phyloP scores from a whole-genome alignment of 225 moss, liverwort and hornwort genomes.

The Bryum argenteum region DNA sequence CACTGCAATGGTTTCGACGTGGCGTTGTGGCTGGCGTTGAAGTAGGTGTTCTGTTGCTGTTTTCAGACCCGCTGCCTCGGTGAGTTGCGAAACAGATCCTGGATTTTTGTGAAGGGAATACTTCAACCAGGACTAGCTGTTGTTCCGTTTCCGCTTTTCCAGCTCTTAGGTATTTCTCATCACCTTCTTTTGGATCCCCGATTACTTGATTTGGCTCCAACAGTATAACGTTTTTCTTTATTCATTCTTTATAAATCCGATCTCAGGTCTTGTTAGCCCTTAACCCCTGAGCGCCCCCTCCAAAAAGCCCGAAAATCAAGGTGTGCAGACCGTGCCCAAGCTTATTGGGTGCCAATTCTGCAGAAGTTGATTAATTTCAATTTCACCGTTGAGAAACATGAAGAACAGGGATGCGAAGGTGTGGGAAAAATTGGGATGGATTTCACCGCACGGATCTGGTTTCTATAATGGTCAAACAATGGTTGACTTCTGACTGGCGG shows the following conservation, averaged over 20 bases:
- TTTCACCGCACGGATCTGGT: no score
- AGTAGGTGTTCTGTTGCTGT: slow-evolving; percentile 55
- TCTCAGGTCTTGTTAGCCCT: not conserved
- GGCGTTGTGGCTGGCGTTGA: slow-evolving; percentile 61
- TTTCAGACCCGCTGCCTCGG: slow-evolving; percentile 64
- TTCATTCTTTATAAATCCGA: no score
- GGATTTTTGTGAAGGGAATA: slow-evolving; percentile 47
- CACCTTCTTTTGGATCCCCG: not conserved
- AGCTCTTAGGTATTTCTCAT: slow-evolving; percentile 66
- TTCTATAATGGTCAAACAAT: no score
- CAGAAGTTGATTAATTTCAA: no score
- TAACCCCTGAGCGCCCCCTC: no score
- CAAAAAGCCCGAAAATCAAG: no score
- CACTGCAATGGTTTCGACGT: slow-evolving; percentile 75
- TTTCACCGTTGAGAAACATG: no score
- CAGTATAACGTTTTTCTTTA: not conserved
- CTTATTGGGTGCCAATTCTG: no score
- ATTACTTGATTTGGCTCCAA: not conserved
- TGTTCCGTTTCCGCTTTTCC: slow-evolving; percentile 84
- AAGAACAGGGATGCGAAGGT: no score
- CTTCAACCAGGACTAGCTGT: slow-evolving; percentile 74
- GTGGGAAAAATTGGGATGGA: no score
- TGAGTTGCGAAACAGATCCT: slow-evolving; percentile 37
- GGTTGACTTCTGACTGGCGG: no score
- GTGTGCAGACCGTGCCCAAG: no score